Evolutionary conservation across 805 yeast genomes (phyloP), one percentile per base, ranked within the genome.

Genomic region (Spathaspora hagerdaliae): DNA sequence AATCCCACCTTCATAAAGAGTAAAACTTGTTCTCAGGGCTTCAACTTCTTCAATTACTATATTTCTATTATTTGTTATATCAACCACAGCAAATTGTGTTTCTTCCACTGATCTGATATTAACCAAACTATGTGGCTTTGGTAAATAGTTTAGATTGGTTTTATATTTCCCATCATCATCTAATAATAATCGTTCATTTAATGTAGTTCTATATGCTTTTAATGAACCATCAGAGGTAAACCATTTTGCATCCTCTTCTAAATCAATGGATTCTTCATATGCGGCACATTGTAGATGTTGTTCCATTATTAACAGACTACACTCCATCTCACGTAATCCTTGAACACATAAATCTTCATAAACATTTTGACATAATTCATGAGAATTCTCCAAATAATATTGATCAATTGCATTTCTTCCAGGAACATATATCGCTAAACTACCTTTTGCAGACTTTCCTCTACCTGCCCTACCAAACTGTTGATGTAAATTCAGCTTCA

Each of bases 391-490:
- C 66, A 87, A 81, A 59, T 85, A 92, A 59, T 85, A 83, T 55
- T 89, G 96, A 63, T 92, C 96, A 1, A 89, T 80, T 0, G 97
- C 96, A 12, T 83, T 82, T 26, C 82, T 79, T 33, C 94, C 85
- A 1, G 91, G 94, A 10, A 94, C 87, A 43, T 86, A 81, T 3
- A 94, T 67, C 0, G 97, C 92, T 58, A 94, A 65, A 4, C 97
- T 88, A 40, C 94, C 97, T 44, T 78, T 78, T 10, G 15, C 31
- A 8, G 74, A 58, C 32, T 55, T 43, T 43, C 96, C 81, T 61
- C 99, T 75, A 13, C 99, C 99, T 0, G 97, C 98, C 58, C 99
- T 76, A 33, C 99, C 99, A 69, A 94, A 85, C 59, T 94, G 99
- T 64, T 94, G 99, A 55, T 91, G 88, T 59, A 94, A 79, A 50